A percentile compares a stretch with the other conserved stretches of the same genome.
These are phyloP conservation scores for Malania oleifera DNA, from an alignment of 164 flowering plant genomes.

Conservation along the genomic window DNA sequence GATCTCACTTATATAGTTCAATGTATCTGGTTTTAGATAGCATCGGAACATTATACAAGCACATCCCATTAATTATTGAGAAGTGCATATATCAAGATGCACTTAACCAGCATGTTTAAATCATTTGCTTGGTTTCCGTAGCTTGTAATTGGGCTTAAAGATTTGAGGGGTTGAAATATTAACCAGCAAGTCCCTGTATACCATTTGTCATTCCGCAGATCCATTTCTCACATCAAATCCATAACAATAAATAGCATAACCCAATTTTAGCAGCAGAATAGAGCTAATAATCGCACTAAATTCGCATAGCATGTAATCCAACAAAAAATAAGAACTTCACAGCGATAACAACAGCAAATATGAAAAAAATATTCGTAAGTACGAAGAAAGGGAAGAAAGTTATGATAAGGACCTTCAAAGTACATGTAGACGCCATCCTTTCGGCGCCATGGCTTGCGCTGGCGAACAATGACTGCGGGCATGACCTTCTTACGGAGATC, in stretches of 20 bases:
- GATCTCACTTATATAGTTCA: slow-evolving; percentile 6
- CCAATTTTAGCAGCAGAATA: not conserved
- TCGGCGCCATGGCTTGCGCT: slow-evolving; percentile 86
- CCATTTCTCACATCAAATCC: too few species aligned
- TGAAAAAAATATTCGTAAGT: not conserved
- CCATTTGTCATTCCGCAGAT: too few species aligned
- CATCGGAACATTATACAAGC: slow-evolving; percentile 8
- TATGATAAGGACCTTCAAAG: slow-evolving; percentile 46
- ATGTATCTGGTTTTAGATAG: slow-evolving; percentile 21
- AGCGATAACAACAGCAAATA: not conserved
- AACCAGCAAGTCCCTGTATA: too few species aligned
- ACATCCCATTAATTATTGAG: too few species aligned
- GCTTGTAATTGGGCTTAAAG: too few species aligned
- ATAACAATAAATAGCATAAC: not conserved
- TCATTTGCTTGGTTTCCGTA: too few species aligned
- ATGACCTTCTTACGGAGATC: slow-evolving; percentile 80
- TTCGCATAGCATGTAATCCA: too few species aligned
- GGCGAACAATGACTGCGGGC: slow-evolving; percentile 81
- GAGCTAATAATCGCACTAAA: too few species aligned
- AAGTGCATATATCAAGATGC: not conserved
- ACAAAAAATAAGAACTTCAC: not conserved
- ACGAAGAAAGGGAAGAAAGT: not conserved
- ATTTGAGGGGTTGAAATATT: too few species aligned
- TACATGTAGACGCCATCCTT: slow-evolving; percentile 81
- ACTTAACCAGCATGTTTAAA: slow-evolving; percentile 17